Conservation (phyloP, 495 filamentous ascomycete genomes). For the Neurospora sp. region DNA sequence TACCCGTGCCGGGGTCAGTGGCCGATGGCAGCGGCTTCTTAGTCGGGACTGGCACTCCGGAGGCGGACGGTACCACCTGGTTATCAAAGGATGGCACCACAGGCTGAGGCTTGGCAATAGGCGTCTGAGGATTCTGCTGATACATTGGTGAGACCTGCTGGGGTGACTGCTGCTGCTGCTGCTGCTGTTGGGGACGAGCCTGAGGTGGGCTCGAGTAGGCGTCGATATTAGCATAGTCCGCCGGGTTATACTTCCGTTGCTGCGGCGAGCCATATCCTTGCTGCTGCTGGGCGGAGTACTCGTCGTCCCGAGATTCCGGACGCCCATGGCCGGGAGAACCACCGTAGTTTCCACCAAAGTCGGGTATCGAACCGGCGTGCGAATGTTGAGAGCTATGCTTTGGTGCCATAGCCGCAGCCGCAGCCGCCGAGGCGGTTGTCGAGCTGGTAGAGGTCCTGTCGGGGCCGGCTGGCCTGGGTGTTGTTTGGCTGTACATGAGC, state of each 20-base stretch:
- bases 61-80: slow-evolving; percentile 15
- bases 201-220: slow-evolving; percentile 35
- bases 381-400: slow-evolving; percentile 20
- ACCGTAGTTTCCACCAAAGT: slow-evolving; percentile 30
- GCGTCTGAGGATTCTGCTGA: slow-evolving; percentile 15
- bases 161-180: slow-evolving; percentile 32
- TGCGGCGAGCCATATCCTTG: slow-evolving; percentile 38
- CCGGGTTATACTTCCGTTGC: slow-evolving; percentile 62
- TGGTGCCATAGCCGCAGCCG: slow-evolving; percentile 35
- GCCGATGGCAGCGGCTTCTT: slow-evolving; percentile 47
- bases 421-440: slow-evolving; percentile 34
- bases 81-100: slow-evolving; percentile 23
- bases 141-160: slow-evolving; percentile 7
- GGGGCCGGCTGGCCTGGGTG: slow-evolving; percentile 28
- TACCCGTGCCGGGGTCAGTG: slow-evolving; percentile 54
- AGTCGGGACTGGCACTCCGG: slow-evolving; percentile 27
- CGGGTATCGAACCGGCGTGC: slow-evolving; percentile 20
- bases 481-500: slow-evolving; percentile 43
- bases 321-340: slow-evolving; percentile 30
- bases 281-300: slow-evolving; percentile 40
- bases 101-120: slow-evolving; percentile 29
- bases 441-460: slow-evolving; percentile 31
- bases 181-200: slow-evolving; percentile 21
- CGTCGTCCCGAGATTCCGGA: slow-evolving; percentile 25
- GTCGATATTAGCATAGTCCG: slow-evolving; percentile 56